A percentile compares a stretch with the other conserved stretches of the same genome.
phyloP scores from a whole-genome alignment of 2,329 filamentous ascomycete genomes.

The Lachnellula subtilissima region DNA sequence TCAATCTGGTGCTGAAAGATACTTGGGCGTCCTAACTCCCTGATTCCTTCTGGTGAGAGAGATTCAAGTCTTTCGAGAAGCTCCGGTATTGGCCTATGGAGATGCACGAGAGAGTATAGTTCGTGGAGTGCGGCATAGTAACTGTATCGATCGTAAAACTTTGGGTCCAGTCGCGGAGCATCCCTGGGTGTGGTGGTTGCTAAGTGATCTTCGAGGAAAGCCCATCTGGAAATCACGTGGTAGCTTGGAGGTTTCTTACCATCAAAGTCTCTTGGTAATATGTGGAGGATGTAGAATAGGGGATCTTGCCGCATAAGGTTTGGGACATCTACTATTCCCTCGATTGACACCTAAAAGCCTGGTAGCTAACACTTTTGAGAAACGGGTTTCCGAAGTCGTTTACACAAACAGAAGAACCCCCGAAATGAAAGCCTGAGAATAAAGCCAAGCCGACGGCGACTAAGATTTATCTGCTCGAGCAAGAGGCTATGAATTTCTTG shows the following conservation, averaged over 20 bases:
- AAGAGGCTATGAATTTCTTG: no score
- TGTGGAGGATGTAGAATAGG: conserved; percentile 1
- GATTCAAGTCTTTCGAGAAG: not conserved
- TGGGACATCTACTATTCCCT: not conserved
- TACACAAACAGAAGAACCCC: no score
- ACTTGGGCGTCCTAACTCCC: conserved; percentile 1
- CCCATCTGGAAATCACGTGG: conserved; percentile 1
- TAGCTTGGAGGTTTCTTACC: not conserved
- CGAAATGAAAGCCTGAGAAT: no score
- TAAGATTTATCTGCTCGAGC: no score
- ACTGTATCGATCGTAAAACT: not conserved
- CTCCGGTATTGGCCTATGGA: not conserved
- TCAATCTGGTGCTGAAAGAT: conserved; percentile 6
- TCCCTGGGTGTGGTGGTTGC: not conserved
- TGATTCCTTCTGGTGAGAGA: not conserved
- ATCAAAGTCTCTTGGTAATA: not conserved
- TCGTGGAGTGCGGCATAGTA: conserved; percentile 5
- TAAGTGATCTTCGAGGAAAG: conserved; percentile 7
- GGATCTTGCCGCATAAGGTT: not conserved
- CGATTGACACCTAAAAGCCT: no score
- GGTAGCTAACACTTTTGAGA: no score
- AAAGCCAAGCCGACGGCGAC: no score
- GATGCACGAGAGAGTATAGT: not conserved
- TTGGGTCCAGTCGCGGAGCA: not conserved
- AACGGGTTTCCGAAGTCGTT: no score